Evolutionary conservation across 2,329 filamentous ascomycete species (phyloP).

Genomic region (Colletotrichum australisinense): DNA sequence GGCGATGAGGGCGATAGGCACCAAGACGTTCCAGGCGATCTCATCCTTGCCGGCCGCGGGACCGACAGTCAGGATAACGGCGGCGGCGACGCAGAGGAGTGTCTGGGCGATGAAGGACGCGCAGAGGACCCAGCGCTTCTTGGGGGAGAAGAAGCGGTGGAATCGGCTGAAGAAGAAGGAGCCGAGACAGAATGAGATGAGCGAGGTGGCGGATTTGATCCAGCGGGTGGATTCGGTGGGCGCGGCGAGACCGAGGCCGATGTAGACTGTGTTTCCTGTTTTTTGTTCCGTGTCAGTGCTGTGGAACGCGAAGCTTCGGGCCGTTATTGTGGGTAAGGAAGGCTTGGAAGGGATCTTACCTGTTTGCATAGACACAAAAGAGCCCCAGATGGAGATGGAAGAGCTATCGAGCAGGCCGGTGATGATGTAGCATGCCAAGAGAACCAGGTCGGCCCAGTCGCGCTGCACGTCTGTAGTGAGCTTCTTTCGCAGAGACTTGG

Average conservation of each 20-base stretch:
- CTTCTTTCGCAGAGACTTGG: conserved; percentile 42
- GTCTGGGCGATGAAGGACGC: conserved; percentile 67
- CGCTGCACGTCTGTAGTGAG: conserved; percentile 64
- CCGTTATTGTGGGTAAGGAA: not conserved
- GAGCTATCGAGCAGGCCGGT: conserved; percentile 83
- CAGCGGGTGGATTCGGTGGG: conserved; percentile 67
- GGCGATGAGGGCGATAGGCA: conserved; percentile 76
- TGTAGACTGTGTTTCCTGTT: conserved; percentile 80
- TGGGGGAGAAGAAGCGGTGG: conserved; percentile 71
- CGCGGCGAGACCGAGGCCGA: conserved; percentile 78
- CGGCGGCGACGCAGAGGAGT: conserved; percentile 61
- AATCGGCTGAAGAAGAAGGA: conserved; percentile 78
- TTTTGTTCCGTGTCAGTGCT: not conserved
- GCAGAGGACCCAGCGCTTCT: conserved; percentile 73
- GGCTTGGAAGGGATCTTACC: conserved; percentile 57
- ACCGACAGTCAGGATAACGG: conserved; percentile 50
- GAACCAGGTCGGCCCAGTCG: conserved; percentile 73
- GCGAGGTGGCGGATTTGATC: conserved; percentile 79
- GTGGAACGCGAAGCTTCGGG: not conserved
- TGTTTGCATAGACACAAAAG: conserved; percentile 88
- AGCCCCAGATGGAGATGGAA: conserved; percentile 81
- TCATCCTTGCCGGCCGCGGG: conserved; percentile 55
- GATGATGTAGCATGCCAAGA: conserved; percentile 80
- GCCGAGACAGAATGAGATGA: conserved; percentile 77
- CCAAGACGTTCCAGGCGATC: conserved; percentile 68